Evolutionary conservation across 2,329 filamentous ascomycete genomes (phyloP).

Genomic region (Biscogniauxia marginata): DNA sequence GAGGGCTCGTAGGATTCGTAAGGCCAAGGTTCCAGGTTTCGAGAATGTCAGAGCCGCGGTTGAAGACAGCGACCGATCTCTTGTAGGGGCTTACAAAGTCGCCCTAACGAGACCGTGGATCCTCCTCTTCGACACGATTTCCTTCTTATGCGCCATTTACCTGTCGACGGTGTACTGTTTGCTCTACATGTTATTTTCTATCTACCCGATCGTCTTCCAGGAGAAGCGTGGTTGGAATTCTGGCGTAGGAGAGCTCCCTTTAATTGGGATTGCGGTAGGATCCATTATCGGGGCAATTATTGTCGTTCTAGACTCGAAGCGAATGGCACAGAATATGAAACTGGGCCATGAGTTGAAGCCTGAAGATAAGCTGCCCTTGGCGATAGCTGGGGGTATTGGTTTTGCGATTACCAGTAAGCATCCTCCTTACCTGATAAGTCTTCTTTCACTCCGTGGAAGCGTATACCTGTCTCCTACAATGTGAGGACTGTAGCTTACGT

Average conservation of each 20-base stretch:
- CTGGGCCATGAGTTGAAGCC: conserved; percentile 39
- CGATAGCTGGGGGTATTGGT: conserved; percentile 49
- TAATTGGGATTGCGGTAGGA: conserved; percentile 50
- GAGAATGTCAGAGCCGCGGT: conserved; percentile 50
- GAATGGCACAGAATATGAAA: conserved; percentile 38
- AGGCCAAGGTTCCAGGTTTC: conserved; percentile 48
- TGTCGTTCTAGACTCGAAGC: conserved; percentile 40
- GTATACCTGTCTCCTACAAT: background rate
- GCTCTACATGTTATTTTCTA: conserved; percentile 58
- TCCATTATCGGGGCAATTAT: conserved; percentile 42
- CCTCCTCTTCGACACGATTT: conserved; percentile 54
- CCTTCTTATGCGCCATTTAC: conserved; percentile 51
- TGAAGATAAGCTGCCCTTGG: conserved; percentile 58
- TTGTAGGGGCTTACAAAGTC: conserved; percentile 47
- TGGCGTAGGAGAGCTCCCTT: conserved; percentile 50
- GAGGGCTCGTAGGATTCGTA: conserved; percentile 53
- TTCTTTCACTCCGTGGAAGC: background rate
- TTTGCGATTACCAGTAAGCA: conserved; percentile 12
- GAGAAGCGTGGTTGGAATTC: conserved; percentile 52
- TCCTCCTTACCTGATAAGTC: background rate
- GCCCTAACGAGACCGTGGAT: conserved; percentile 53
- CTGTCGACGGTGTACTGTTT: conserved; percentile 52
- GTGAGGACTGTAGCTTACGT: too few species aligned
- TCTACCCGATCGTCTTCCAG: conserved; percentile 56
- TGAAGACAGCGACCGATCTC: conserved; percentile 44